Evolutionary conservation across 2,329 filamentous ascomycete species (phyloP).

Genomic region (Lachnellula arida): DNA sequence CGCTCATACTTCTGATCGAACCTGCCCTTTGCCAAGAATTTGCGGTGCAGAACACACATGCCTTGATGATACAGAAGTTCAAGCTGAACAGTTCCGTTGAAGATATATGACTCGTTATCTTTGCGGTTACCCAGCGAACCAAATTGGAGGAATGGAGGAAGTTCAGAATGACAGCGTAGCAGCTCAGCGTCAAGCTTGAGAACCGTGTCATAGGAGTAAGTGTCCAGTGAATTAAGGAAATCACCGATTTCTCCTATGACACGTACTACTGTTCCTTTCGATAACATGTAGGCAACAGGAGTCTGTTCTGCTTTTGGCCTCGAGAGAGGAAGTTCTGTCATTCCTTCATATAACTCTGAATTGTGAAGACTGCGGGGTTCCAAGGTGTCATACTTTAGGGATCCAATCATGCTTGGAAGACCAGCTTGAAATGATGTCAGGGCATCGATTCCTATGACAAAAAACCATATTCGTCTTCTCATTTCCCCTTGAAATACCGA

Average conservation of each 20-base stretch:
- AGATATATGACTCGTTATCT: conserved; percentile 70
- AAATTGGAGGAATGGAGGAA: conserved; percentile 68
- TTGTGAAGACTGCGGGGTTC: conserved; percentile 73
- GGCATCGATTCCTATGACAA: conserved; percentile 66
- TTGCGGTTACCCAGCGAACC: conserved; percentile 56
- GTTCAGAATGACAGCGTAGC: conserved; percentile 53
- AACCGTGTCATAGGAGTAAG: conserved; percentile 57
- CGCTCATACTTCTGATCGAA: conserved; percentile 74
- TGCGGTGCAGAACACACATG: conserved; percentile 79
- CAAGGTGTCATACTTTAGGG: conserved; percentile 61
- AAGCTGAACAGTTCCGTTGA: conserved; percentile 77
- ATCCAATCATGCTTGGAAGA: conserved; percentile 58
- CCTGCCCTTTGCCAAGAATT: conserved; percentile 69
- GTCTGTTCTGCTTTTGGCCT: conserved; percentile 66
- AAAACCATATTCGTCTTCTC: conserved; percentile 60
- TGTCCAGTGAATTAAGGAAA: conserved; percentile 45
- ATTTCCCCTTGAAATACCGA: conserved; percentile 74
- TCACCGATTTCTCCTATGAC: conserved; percentile 68
- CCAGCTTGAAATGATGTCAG: conserved; percentile 68
- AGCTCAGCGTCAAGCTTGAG: conserved; percentile 56
- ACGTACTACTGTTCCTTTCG: conserved; percentile 61
- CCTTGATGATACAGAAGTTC: conserved; percentile 83
- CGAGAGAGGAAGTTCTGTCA: conserved; percentile 60
- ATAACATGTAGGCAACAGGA: conserved; percentile 71
- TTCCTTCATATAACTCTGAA: conserved; percentile 66